phyloP scores from a whole-genome alignment of 2,329 filamentous ascomycete genomes.

The Clarireedia homoeocarpa region DNA sequence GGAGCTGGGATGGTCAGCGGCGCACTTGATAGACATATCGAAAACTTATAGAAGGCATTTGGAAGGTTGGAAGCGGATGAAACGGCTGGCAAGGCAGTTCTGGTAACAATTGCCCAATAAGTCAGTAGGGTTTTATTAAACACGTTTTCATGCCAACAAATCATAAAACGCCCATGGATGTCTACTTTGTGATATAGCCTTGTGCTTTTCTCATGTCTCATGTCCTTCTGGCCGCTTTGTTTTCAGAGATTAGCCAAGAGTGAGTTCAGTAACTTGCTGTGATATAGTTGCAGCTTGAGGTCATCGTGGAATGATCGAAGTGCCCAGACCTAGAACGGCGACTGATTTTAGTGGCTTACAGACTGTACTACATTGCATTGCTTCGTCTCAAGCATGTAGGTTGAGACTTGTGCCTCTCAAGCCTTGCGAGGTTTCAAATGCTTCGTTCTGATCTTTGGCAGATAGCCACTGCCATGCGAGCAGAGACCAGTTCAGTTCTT shows the following conservation, averaged over 20 bases:
- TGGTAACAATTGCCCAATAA: background rate
- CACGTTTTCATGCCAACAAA: background rate
- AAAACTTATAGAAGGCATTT: background rate
- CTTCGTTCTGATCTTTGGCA: background rate
- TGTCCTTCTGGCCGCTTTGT: no score
- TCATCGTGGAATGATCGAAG: no score
- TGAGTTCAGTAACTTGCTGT: no score
- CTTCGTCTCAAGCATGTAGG: background rate
- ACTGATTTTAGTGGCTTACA: no score
- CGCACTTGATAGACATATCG: background rate
- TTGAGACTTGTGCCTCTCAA: background rate
- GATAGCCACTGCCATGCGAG: conserved; percentile 57
- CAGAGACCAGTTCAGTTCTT: conserved; percentile 80
- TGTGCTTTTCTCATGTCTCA: background rate
- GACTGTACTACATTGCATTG: no score
- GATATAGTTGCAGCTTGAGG: no score
- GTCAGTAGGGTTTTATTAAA: background rate
- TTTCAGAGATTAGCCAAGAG: no score
- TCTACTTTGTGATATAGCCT: background rate
- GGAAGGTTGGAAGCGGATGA: background rate
- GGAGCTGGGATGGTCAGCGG: background rate
- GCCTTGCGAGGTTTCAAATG: background rate
- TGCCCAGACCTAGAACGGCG: no score
- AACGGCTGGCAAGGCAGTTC: background rate
- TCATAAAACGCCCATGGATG: background rate